Conservation (phyloP, 176 grass and related monocot genomes). For the Oryza meridionalis region DNA sequence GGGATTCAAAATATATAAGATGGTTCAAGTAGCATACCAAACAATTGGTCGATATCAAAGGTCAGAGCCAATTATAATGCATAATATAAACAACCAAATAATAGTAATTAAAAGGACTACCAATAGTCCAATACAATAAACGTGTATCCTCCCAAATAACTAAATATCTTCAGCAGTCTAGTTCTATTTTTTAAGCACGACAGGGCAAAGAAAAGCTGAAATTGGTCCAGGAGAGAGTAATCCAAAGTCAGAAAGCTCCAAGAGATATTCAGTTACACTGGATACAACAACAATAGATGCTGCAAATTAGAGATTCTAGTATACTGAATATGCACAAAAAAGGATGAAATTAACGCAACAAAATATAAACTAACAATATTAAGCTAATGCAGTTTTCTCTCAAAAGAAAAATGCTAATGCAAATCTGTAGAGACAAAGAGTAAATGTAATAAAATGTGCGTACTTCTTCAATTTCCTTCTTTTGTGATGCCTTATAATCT, state of each 20-base stretch:
- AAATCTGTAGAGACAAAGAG: not conserved
- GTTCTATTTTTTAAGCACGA: not conserved
- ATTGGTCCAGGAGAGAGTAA: not conserved
- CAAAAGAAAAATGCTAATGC: not conserved
- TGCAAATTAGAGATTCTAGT: no score
- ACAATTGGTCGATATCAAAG: conserved; percentile 14
- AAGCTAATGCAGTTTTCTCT: not conserved
- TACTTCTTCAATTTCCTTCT: conserved; percentile 99
- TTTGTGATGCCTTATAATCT: conserved; percentile 86
- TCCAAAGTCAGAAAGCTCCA: not conserved
- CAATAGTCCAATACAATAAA: not conserved
- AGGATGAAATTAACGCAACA: not conserved
- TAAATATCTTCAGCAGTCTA: not conserved
- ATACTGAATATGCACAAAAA: not conserved
- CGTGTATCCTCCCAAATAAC: not conserved
- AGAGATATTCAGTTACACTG: no score
- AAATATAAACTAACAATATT: not conserved
- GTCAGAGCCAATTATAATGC: not conserved
- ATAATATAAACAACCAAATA: not conserved
- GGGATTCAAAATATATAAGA: not conserved
- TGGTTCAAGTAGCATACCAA: not conserved
- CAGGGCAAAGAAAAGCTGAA: not conserved
- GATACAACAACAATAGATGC: no score
- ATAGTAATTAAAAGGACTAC: not conserved
- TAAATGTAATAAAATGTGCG: conserved; percentile 17